Evolutionary conservation across 768 basidiomycete species (phyloP), one percentile per base, ranked within the genome.

Genomic region (Dacryopinax primogenitus): DNA sequence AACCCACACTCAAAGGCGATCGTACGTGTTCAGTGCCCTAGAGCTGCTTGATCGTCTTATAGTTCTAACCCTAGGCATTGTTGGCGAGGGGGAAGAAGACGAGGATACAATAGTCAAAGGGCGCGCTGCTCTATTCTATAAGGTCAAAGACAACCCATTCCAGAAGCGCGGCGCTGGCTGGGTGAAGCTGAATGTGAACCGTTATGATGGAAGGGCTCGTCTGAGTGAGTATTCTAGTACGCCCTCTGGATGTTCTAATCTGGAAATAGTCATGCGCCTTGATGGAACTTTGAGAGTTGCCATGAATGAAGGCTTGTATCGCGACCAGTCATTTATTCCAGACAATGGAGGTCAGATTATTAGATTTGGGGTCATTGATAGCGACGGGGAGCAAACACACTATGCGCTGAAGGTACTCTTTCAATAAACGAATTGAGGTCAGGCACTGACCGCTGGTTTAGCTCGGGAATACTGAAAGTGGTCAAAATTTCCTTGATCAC

Each of bases 1-100:
- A 58, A 30, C 51, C 51, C 51, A 58, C 30, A 9, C 26, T 58
- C 51, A 58, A 58, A 32, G 51, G 51, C 51, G 51, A 58, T 58
- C 51, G 51, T 58, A 58, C 26, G 51, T 32, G 37, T 9, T 15
- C 26, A 6, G 3, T 28, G 3, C 6, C 4, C 26, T 39, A 30
- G 23, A 3, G 26, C 15, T 18, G 3, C 13, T 4, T 6, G 51
- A 9, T 21, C 12, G 15, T 58, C 26, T 28, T 18, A 58, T 13
- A 2, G 13, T 6, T 7, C 32, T 58, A 18, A 13, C 23, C 7
- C 15, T 32, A 58, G 51, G 51, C 18, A 15, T 21, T 30, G 51
- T 58, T 15, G 51, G 51, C 26, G 51, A 58, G 32, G 51, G 51
- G 11, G 51, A 58, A 58, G 51, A 58, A 30, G 51, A 58, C 26